Evolutionary conservation across 129 eudicot species (phyloP), one percentile per base, ranked within the genome.

Genomic region (Saposhnikovia divaricata): DNA sequence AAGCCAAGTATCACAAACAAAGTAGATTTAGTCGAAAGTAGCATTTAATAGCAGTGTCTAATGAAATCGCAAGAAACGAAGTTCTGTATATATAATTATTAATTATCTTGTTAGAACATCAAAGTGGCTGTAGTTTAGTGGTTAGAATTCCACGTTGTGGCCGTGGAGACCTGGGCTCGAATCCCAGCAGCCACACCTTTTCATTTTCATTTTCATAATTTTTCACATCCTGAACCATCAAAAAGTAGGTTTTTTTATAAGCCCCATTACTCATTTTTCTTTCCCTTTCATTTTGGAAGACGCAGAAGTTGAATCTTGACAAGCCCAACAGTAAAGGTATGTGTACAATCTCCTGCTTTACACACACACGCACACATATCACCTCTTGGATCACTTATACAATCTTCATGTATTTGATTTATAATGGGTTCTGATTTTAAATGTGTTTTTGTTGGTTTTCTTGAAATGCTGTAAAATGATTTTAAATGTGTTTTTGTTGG

Each of bases 151-250:
- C 78, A 74, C 78, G 61, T 74, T 74, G 78, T 74, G 78, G 78
- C 78, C 96, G 98, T 92, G 94, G 96, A 94, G 98, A 95, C 98
- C 98, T 92, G 96, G 93, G 98, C 98, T 94, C 94, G 97, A 94
- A 92, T 94, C 97, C 98, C 98, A 94, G 98, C 97, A 92, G 94
- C 97, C 98, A 91, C 98, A 89, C 6, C 13, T 9, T 19, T 38
- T 16, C 13, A 0, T 3, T 3, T 23, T 12, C 34, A 2, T 19
- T 40, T 19, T 42, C 16, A 7, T 3, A 9, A 31, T 31, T 31
- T 31, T 31, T 31, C 34, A 31, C 34, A 0, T 31, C 34, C 0
- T 31, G 34, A 31, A 16, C 31, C 13, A 3, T 14, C 0, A 4
- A 12, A 15, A 3, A 66, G 72, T 13, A 31, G 40, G 42, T 0